Base-by-base conservation (phyloP, 169 alveolate genomes). In the Theileria orientalis region DNA sequence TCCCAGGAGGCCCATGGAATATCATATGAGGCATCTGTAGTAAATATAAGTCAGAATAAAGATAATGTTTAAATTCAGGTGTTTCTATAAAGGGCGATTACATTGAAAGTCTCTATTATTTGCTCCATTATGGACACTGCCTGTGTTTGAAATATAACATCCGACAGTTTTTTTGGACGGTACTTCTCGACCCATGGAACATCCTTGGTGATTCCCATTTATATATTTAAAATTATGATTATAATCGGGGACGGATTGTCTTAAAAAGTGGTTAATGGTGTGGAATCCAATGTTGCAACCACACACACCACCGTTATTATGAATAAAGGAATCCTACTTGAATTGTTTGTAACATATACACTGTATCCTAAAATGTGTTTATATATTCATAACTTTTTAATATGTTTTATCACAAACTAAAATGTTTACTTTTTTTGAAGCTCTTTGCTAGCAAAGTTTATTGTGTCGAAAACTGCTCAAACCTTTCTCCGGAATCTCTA, bases 1-100 rank as follows among this genome's bases (percentile, higher is more conserved):
- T n/a, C n/a, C n/a, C n/a, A n/a, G n/a, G n/a, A n/a, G 99, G 99
- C 13, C 99, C 99, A 86, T 97, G 96, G 57, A 97, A 92, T 27
- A 97, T 83, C 71, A 96, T 70, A 80, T 97, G 99, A 16, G 99
- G 99, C 96, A 92, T 91, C 86, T 92, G 68, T 21, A 63, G 46
- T 13, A 21, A 35, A 16, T 1, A 46, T 66, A 30, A 23, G 7
- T 0, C 1, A 13, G n/a, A 63, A 29, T 66, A 37, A 30, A 41
- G 9, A 16, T 14, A 41, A n/a, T n/a, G n/a, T n/a, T n/a, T n/a
- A n/a, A n/a, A n/a, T n/a, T n/a, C n/a, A n/a, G n/a, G n/a, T n/a
- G 6, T 25, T 19, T 27, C 54, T 13, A 14, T 7, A 9, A 30
- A n/a, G n/a, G n/a, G n/a, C n/a, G 29, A 69, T 41, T 73, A 80